Evolutionary conservation across 257 asterid species (phyloP), one percentile per base, ranked within the genome.

Genomic region (Linderniella brevidens): DNA sequence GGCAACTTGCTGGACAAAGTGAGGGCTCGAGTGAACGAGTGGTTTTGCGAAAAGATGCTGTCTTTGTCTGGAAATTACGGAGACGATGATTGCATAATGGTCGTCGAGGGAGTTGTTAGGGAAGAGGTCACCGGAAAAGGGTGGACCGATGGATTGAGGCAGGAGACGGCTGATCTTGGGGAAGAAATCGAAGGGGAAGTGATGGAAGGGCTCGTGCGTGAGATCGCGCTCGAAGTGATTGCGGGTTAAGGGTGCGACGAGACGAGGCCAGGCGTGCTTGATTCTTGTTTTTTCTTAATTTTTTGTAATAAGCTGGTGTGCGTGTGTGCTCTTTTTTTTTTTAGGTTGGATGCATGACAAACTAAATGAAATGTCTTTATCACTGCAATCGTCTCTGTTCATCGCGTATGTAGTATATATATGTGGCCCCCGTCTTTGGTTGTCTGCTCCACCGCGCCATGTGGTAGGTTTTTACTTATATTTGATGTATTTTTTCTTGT

Each of bases 1-100:
- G 92, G 79, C 19, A 75, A 67, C 57, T 88, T 83, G 57, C 83
- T 92, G 93, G 74, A 61, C 55, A 57, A n/a, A n/a, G n/a, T n/a
- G n/a, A n/a, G n/a, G n/a, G n/a, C n/a, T n/a, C n/a, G 66, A 56
- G 59, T 80, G 74, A 70, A 69, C 8, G 71, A 51, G n/a, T 83
- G 79, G 93, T 70, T 78, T 57, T 67, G 60, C 15, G 65, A 74
- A 3, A 80, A 68, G 41, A 57, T 49, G 50, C 47, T 60, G 17
- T 66, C 68, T 52, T 59, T 66, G 17, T 35, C n/a, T 35, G 63
- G 43, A 12, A 75, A 73, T 38, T 52, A 65, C 56, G 79, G 58
- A 72, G 93, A n/a, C n/a, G n/a, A 69, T 56, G 64, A 61, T 38
- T 40, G 53, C 62, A 41, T 69, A 64, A 64, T 71, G 66, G 74